Base-by-base conservation (phyloP, 371 early-diverging fungal species). In the Parasitella parasitica region DNA sequence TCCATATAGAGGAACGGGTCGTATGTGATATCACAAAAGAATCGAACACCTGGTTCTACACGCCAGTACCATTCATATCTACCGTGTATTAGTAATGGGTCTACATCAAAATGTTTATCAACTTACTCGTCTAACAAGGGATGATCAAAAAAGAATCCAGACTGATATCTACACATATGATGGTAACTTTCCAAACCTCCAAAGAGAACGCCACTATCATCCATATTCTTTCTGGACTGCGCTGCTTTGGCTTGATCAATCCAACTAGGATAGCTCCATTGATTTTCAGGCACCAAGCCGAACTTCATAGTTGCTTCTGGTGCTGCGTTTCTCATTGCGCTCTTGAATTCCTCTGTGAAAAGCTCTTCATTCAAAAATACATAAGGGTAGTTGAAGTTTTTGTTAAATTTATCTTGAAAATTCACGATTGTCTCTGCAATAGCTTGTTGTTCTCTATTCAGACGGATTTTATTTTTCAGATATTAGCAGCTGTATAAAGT, bases 31-130 rank as follows among this genome's bases (percentile, higher is more conserved):
- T 91, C 86, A 72, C 96, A 96, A 59, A 77, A 85, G 66, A 89
- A 92, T 59, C 75, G 52, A 15, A 94, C 91, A 26, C 87, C 92
- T 5, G 96, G 96, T 71, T 95, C 96, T 7, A 96, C 81, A 12
- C 97, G 75, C 97, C 97, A 96, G 64, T 95, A 96, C 72, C 86
- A 95, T 28, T 93, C 89, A 56, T 91, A 89, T 80, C 77, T 92
- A 37, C 13, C 13, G 7, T 13, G 15, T 13, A 28, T 4, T 1
- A 16, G 28, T 28, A 5, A 38, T 6, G 16, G n/a, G 13, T 4
- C n/a, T 1, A 4, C 9, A 30, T 27, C n/a, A 1, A n/a, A 49
- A 20, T 50, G 16, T 8, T 16, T 32, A n/a, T 46, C 38, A 16
- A 38, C 70, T 73, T 88, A 97, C 70, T 89, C 81, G 18, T 81